Percentiles rank a stretch among this genome's conserved stretches.
phyloP scores from a whole-genome alignment of 495 filamentous ascomycete species.

The Apiosordaria backusii region DNA sequence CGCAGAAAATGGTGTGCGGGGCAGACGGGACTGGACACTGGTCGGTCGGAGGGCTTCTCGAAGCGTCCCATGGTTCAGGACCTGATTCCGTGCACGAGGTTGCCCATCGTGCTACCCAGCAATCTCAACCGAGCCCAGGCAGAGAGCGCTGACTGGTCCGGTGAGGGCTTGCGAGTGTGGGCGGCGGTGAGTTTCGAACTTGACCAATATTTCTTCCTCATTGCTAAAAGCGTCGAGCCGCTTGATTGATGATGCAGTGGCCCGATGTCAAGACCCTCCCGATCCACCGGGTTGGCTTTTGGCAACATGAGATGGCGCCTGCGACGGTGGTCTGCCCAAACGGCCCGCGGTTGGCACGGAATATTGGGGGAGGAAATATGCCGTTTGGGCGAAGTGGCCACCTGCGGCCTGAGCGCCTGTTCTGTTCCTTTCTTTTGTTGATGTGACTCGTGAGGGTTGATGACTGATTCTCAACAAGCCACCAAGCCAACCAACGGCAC shows the following conservation, averaged over 20 bases:
- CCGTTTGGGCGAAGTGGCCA: not conserved
- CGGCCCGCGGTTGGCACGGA: not conserved
- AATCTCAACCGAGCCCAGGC: slow-evolving; percentile 15
- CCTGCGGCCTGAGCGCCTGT: slow-evolving; percentile 1
- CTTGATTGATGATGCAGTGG: slow-evolving; percentile 16
- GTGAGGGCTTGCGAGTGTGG: not conserved
- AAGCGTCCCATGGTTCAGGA: slow-evolving; percentile 17
- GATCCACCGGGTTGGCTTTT: slow-evolving; percentile 2
- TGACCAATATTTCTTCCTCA: not conserved
- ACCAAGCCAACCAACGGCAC: not conserved
- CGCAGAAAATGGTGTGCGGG: not conserved
- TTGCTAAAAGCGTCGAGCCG: slow-evolving; percentile 8
- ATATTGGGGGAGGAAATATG: not conserved
- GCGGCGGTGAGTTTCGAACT: not conserved
- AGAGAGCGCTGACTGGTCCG: not conserved
- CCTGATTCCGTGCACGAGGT: slow-evolving; percentile 21
- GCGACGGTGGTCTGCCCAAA: slow-evolving; percentile 2
- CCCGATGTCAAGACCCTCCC: slow-evolving; percentile 14
- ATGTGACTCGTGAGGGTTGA: too few species aligned
- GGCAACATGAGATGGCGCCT: not conserved
- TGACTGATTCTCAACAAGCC: too few species aligned
- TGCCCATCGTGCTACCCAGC: slow-evolving; percentile 26
- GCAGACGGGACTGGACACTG: not conserved
- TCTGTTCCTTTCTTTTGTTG: too few species aligned
- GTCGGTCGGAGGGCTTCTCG: not conserved